These are phyloP conservation scores for Quercus variabilis DNA, from an alignment of 306 rosid species.

Conservation along the genomic window DNA sequence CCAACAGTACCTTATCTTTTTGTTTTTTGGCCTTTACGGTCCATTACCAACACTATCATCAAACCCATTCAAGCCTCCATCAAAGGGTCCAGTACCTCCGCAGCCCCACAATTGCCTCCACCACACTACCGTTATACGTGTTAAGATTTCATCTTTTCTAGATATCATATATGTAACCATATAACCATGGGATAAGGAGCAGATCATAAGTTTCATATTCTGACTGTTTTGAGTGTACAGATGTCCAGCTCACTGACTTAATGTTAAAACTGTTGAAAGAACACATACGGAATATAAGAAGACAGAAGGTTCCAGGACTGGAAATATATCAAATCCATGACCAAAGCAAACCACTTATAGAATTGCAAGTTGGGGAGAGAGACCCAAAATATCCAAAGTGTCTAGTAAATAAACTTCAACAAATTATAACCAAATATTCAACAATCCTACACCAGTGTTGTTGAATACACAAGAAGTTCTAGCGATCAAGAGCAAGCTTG, in stretches of 20 bases:
- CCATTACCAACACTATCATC: background rate
- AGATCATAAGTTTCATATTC: background rate
- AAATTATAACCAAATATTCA: too few species aligned
- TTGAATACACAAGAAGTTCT: background rate
- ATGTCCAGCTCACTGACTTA: background rate
- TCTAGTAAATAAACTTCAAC: too few species aligned
- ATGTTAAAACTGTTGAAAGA: background rate
- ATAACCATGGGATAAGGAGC: background rate
- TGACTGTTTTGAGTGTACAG: background rate
- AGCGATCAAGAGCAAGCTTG: background rate
- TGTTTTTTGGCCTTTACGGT: background rate
- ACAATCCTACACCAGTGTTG: too few species aligned
- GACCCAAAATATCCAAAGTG: too few species aligned
- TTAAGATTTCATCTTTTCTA: too few species aligned
- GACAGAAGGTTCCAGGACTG: background rate
- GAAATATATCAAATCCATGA: background rate
- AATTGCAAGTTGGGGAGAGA: background rate
- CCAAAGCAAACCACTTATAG: background rate
- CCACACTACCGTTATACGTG: background rate
- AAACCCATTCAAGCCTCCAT: background rate
- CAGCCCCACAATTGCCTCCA: too few species aligned
- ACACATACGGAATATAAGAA: background rate
- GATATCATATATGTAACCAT: background rate
- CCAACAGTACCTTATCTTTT: background rate
- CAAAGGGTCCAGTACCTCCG: too few species aligned